A percentile compares a stretch with the other conserved stretches of the same genome.
phyloP scores from a whole-genome alignment of 2,329 filamentous ascomycete species.

The Colletotrichum sp. region DNA sequence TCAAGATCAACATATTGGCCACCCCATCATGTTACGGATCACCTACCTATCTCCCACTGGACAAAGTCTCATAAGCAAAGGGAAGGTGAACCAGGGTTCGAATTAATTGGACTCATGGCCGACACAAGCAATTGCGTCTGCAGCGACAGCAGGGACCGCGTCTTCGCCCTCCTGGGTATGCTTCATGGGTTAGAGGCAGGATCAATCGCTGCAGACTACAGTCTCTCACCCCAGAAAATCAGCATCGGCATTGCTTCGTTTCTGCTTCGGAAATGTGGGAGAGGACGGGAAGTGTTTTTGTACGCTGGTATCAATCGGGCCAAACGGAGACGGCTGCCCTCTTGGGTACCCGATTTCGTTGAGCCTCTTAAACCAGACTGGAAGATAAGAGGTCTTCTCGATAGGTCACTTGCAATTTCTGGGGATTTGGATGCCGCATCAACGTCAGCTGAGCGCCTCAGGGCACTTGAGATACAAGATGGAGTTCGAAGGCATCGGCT shows the following conservation, averaged over 20 bases:
- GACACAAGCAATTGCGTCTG: not conserved
- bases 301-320: not conserved
- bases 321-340: not conserved
- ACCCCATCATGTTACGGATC: not conserved
- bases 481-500: not conserved
- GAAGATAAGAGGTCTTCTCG: not conserved
- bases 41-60: not conserved
- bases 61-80: not conserved
- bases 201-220: not conserved
- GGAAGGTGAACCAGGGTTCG: not conserved
- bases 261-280: not conserved
- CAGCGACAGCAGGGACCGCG: not conserved
- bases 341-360: not conserved
- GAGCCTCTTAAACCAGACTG: not conserved
- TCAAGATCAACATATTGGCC: not conserved
- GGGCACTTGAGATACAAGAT: too few species aligned
- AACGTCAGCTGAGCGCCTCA: too few species aligned
- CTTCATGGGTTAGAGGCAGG: not conserved
- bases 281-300: not conserved
- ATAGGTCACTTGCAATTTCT: not conserved
- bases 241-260: not conserved
- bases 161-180: not conserved
- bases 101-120: not conserved
- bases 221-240: not conserved
- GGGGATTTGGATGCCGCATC: too few species aligned